Evolutionary conservation across 2,329 filamentous ascomycete genomes (phyloP), one percentile per base, ranked within the genome.

Genomic region (Fusarium humuli): DNA sequence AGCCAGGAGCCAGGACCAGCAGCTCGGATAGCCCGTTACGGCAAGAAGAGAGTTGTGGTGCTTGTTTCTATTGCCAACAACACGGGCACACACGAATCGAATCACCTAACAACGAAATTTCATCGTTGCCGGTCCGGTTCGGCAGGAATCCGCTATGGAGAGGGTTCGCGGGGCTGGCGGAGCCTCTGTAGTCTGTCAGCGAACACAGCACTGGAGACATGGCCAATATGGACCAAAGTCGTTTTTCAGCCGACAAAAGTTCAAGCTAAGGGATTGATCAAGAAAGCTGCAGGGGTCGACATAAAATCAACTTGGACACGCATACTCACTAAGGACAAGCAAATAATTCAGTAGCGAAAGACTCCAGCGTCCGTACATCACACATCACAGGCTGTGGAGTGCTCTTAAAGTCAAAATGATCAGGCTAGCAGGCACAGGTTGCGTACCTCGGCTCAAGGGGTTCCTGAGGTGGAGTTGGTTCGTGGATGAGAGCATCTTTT

Each of bases 401-500:
- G 30, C 20, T 41, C 23, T 41, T 37, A 60, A 60, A 70, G 62
- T 57, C 57, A 34, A 68, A 57, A 60, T 46, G 45, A 27, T 37
- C 41, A 45, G 54, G 27, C 47, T 34, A 47, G 12, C 44, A 70
- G 47, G 44, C 25, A 41, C 50, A 53, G 16, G 42, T 47, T 57
- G 47, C 46, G 23, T 67, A 53, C 67, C 67, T 70, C 67, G 67
- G 67, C 41, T 71, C 47, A 14, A 25, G 32, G 32, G 34, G 47
- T 54, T 68, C 49, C 22, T 58, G 41, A 44, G 27, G 56, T 67
- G 58, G 63, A 68, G 46, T 64, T 54, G 42, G 42, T 42, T 44
- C 23, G 47, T 54, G 22, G 48, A 56, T 49, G 40, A 53, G 53
- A 37, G 45, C 57, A 25, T 56, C 45, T 50, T 47, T 27, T 44